Conservation (phyloP, 2,329 filamentous ascomycete genomes). For the Arthrobotrys conoides region DNA sequence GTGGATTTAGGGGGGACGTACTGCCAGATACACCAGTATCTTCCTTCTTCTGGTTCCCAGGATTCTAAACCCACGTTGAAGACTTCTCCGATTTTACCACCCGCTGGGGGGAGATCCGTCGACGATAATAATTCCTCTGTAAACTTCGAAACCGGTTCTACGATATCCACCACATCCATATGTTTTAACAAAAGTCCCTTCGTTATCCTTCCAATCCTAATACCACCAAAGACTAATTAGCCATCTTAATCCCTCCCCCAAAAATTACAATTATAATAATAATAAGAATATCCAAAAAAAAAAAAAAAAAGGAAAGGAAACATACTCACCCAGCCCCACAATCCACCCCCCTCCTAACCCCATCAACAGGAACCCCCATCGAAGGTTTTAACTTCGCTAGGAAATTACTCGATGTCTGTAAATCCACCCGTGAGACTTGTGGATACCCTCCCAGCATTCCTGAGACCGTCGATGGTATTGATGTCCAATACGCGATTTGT, state of each 20-base stretch:
- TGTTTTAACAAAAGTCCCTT: slow-evolving; percentile 77
- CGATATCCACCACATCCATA: slow-evolving; percentile 80
- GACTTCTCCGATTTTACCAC: slow-evolving; percentile 74
- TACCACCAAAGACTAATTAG: not conserved
- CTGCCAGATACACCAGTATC: slow-evolving; percentile 79
- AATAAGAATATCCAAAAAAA: not conserved
- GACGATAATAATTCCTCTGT: slow-evolving; percentile 71
- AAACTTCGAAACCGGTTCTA: slow-evolving; percentile 89
- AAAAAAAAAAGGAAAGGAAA: slow-evolving; percentile 15
- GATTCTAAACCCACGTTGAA: slow-evolving; percentile 81
- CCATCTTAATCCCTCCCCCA: too few species aligned
- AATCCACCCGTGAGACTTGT: slow-evolving; percentile 78
- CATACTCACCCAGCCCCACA: slow-evolving; percentile 67
- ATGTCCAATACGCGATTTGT: slow-evolving; percentile 70
- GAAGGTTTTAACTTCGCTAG: slow-evolving; percentile 73
- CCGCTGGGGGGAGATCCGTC: slow-evolving; percentile 63
- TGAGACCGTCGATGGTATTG: slow-evolving; percentile 72
- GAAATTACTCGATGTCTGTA: slow-evolving; percentile 79
- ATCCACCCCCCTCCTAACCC: slow-evolving; percentile 65
- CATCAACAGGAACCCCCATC: slow-evolving; percentile 63
- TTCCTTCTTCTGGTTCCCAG: slow-evolving; percentile 72
- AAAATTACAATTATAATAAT: too few species aligned
- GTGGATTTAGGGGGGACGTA: slow-evolving; percentile 54
- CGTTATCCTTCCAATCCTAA: slow-evolving; percentile 85
- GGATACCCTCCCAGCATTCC: slow-evolving; percentile 86